phyloP scores from a whole-genome alignment of 2,329 filamentous ascomycete species.

The Ophiocordyceps polyrhachis-furcata region DNA sequence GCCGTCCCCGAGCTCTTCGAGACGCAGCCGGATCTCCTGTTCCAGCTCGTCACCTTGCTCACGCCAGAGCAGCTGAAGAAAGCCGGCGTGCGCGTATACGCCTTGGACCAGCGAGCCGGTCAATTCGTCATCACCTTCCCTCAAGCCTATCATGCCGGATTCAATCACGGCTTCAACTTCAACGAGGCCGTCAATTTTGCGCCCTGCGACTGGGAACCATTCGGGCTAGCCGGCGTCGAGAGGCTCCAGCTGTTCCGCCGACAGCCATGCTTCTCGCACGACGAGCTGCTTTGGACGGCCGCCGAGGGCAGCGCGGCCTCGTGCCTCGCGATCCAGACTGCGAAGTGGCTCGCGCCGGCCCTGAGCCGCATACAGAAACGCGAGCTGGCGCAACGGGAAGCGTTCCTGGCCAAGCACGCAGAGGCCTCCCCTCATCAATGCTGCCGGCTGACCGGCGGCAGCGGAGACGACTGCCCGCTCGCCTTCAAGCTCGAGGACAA shows the following conservation, averaged over 20 bases:
- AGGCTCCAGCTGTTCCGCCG: constrained; percentile 72
- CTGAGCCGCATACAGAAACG: constrained; percentile 59
- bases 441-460: constrained; percentile 19
- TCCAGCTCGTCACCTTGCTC: constrained; percentile 90
- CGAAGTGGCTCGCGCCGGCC: constrained; percentile 87
- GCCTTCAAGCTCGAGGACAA: constrained; percentile 47
- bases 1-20: constrained; percentile 94
- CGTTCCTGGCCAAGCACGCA: constrained; percentile 49
- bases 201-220: constrained; percentile 86
- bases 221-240: constrained; percentile 69
- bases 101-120: constrained; percentile 86
- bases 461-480: constrained; percentile 36
- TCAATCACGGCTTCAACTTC: constrained; percentile 98
- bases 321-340: constrained; percentile 58
- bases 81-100: constrained; percentile 82
- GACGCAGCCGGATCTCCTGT: constrained; percentile 86
- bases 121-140: constrained; percentile 96
- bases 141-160: constrained; percentile 91
- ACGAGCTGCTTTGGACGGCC: constrained; percentile 83
- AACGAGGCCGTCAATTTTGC: constrained; percentile 99
- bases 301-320: constrained; percentile 54
- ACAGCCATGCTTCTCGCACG: constrained; percentile 93
- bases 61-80: constrained; percentile 86
- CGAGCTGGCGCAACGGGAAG: constrained; percentile 48
- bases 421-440: constrained; percentile 35